Evolutionary conservation across 2,329 filamentous ascomycete species (phyloP), one percentile per base, ranked within the genome.

Genomic region (Aspergillus nomiae): DNA sequence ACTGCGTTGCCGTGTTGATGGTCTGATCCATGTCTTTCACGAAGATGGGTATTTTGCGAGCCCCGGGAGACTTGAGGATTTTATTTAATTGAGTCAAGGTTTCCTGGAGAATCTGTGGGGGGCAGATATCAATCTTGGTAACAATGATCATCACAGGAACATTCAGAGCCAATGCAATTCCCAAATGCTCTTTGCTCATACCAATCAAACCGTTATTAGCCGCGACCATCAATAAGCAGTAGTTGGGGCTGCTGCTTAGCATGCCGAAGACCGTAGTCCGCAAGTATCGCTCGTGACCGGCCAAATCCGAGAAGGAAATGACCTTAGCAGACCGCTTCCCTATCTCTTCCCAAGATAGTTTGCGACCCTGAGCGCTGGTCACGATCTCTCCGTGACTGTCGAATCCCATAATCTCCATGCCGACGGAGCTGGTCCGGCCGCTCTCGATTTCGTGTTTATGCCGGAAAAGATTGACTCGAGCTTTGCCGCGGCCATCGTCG

Each of bases 351-450:
- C 95, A 99, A 4, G 94, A 94, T 38, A 98, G 82, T 80, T 90
- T 92, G 76, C 95, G 87, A 1, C 93, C 94, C 2, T 94, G 91
- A 63, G 90, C 90, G 45, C 92, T 94, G 19, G 89, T 87, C 19
- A 98, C 86, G 32, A 97, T 90, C 30, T 94, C 87, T 32, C 95
- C 94, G 60, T 86, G 86, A 57, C 90, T 92, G 77, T 98, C 93
- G 71, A 97, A 99, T 2, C 95, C 95, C 90, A 98, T 93, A 65
- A 98, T 98, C 78, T 99, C 95, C 94, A 98, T 96, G 48, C 95
- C 94, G 0, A 99, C 95, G 0, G 94, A 97, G 75, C 92, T 97
- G 11, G 95, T 99, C 68, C 95, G 87, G 1, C 95, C 95, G 54
- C 92, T 95, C 79, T 99, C 95, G 46, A 98, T 91, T 80, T 99